Evolutionary conservation across 805 yeast genomes (phyloP).

Genomic region (Ogataea pignaliae): DNA sequence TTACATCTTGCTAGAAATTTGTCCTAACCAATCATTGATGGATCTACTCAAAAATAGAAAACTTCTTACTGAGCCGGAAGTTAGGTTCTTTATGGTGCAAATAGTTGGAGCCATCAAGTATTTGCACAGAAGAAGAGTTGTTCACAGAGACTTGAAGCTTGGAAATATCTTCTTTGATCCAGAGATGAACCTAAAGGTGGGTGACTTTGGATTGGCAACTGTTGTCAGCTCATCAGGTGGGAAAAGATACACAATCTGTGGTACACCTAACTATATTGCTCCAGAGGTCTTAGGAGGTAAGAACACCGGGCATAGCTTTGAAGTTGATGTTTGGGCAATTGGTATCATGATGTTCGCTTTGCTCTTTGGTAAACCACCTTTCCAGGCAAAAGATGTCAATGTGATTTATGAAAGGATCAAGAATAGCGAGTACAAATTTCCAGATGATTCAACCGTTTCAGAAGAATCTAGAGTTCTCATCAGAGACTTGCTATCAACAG

Average conservation of each 20-base stretch:
- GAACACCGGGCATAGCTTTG: constrained; percentile 83
- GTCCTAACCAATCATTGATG: constrained; percentile 93
- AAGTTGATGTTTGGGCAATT: constrained; percentile 96
- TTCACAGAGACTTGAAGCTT: constrained; percentile 92
- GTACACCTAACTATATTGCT: constrained; percentile 98
- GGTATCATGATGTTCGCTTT: constrained; percentile 96
- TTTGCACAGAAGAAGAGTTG: constrained; percentile 86
- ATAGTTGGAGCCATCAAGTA: constrained; percentile 91
- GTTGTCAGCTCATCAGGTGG: constrained; percentile 65
- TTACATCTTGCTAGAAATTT: constrained; percentile 87
- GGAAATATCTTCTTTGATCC: constrained; percentile 95
- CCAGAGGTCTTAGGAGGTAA: constrained; percentile 95
- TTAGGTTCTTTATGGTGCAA: constrained; percentile 83
- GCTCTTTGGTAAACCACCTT: constrained; percentile 93
- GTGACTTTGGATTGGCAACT: constrained; percentile 98
- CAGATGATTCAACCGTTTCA: constrained; percentile 53
- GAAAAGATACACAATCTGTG: constrained; percentile 91
- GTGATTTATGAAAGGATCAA: constrained; percentile 90
- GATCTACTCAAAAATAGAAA: constrained; percentile 84
- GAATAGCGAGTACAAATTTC: constrained; percentile 74
- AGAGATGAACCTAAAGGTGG: constrained; percentile 89
- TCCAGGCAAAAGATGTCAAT: constrained; percentile 92
- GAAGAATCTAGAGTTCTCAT: constrained; percentile 71
- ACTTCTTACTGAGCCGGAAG: constrained; percentile 86
- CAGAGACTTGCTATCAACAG: constrained; percentile 63